Base-by-base conservation (phyloP, 2,329 filamentous ascomycete species). In the Apiospora saccharicola region DNA sequence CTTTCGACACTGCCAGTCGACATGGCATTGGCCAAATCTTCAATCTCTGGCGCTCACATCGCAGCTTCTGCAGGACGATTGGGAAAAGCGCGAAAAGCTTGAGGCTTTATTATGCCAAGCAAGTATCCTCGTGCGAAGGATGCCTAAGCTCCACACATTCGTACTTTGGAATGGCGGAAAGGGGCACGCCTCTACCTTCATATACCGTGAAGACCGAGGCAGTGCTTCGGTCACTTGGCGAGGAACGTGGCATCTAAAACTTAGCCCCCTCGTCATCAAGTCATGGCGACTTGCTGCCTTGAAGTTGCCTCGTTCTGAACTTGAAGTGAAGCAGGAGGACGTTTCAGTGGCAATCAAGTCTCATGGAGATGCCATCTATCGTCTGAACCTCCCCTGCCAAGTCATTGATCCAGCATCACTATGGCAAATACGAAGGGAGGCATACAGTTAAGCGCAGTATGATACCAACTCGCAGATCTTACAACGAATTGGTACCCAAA, bases 41-140 rank as follows among this genome's bases (percentile, higher is more conserved):
- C 74, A 76, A 71, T 81, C 78, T 70, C 74, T 82, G 72, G 77
- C 79, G 30, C 78, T 83, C n/a, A 82, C 81, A 74, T 81, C 80
- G 53, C 73, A 77, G 53, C 73, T 78, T 71, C 71, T 83, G 34
- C 69, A 74, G 70, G 37, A 73, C 67, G 53, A 46, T 46, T 53
- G 67, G 67, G 72, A 68, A 69, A 75, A 71, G 7, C 73, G 70
- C 57, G 12, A 72, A 51, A 4, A 73, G 46, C 78, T 78, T 68
- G 70, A 77, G 24, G 49, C 4, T 68, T 72, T 83, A 71, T 72
- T 82, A 44, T 71, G 69, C 61, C 69, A 4, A 3, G 16, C 53
- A 6, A 34, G 53, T 22, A 3, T 37, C 7, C 16, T 37, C 34
- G 53, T 74, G n/a, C 76, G 68, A 69, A 68, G 74, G 53, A 82